Base-by-base conservation (phyloP, 1,284 basidiomycete species). In the Chalciporus sp. region DNA sequence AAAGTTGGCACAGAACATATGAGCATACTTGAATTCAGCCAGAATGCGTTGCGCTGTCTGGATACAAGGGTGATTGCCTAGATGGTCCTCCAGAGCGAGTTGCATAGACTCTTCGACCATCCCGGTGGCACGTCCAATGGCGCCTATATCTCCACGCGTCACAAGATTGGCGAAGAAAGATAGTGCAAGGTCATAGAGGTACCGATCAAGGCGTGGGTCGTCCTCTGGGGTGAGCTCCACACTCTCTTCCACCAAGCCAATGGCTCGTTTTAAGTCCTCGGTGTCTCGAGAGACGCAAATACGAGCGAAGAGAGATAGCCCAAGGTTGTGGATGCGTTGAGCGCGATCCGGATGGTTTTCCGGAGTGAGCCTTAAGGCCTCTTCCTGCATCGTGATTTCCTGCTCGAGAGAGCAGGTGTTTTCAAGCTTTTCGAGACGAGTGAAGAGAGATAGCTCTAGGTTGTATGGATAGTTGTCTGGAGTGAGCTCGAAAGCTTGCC, bases 1-100 rank as follows among this genome's bases (percentile, higher is more conserved):
- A 71, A 92, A 92, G 59, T 77, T 79, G 59, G 69, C 58, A n/a
- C 74, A 74, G 67, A 85, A 92, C 28, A 92, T 76, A 39, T 73
- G 65, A 0, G 84, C 77, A 62, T 84, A 85, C n/a, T n/a, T n/a
- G n/a, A n/a, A n/a, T n/a, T n/a, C n/a, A n/a, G n/a, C n/a, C n/a
- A n/a, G n/a, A n/a, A n/a, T n/a, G n/a, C n/a, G n/a, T n/a, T n/a
- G n/a, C n/a, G n/a, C n/a, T n/a, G n/a, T n/a, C n/a, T n/a, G n/a
- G n/a, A n/a, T n/a, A n/a, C n/a, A n/a, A n/a, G n/a, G n/a, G n/a
- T n/a, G n/a, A n/a, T n/a, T n/a, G n/a, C n/a, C n/a, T n/a, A n/a
- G n/a, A n/a, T n/a, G n/a, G n/a, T n/a, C n/a, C n/a, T n/a, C n/a
- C n/a, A n/a, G n/a, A n/a, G n/a, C n/a, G n/a, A n/a, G n/a, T n/a